These are phyloP conservation scores for Tephrocybe sp. DNA, from an alignment of 768 basidiomycete species.

Conservation along the genomic window DNA sequence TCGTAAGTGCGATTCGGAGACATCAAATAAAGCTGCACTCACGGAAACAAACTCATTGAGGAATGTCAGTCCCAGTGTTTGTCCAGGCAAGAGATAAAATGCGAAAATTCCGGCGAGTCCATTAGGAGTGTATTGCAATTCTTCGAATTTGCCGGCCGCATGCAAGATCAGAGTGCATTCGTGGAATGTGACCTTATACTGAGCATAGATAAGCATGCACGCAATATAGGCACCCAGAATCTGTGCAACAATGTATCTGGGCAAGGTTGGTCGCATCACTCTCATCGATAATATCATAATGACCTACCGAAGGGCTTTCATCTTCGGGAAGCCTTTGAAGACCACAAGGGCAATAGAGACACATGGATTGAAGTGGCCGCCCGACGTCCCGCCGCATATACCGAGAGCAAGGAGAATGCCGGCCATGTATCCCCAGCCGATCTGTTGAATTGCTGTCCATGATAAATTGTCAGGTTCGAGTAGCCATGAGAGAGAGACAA, in stretches of 20 bases:
- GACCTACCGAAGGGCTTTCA: constrained; percentile 47
- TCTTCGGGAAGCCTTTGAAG: constrained; percentile 52
- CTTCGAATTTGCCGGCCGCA: constrained; percentile 23
- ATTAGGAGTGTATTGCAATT: constrained; percentile 33
- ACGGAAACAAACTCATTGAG: constrained; percentile 59
- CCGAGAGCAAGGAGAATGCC: constrained; percentile 60
- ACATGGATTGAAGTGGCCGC: constrained; percentile 66
- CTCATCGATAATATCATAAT: not conserved
- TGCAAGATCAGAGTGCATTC: constrained; percentile 29
- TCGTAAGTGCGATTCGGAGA: not conserved
- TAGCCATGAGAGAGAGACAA: not conserved
- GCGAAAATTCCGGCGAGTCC: constrained; percentile 54
- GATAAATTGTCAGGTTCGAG: not conserved
- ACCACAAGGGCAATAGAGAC: constrained; percentile 52
- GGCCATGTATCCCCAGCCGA: constrained; percentile 56
- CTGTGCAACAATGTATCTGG: constrained; percentile 65
- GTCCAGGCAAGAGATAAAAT: constrained; percentile 44
- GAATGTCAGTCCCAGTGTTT: constrained; percentile 43
- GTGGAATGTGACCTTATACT: constrained; percentile 53
- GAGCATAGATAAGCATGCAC: constrained; percentile 55
- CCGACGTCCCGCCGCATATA: constrained; percentile 51
- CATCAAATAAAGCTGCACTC: constrained; percentile 15
- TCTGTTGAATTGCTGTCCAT: constrained; percentile 46
- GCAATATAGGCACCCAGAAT: constrained; percentile 65
- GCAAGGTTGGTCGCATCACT: not conserved